Evolutionary conservation across 768 basidiomycete genomes (phyloP).

Genomic region (Hypholoma sublateritium): DNA sequence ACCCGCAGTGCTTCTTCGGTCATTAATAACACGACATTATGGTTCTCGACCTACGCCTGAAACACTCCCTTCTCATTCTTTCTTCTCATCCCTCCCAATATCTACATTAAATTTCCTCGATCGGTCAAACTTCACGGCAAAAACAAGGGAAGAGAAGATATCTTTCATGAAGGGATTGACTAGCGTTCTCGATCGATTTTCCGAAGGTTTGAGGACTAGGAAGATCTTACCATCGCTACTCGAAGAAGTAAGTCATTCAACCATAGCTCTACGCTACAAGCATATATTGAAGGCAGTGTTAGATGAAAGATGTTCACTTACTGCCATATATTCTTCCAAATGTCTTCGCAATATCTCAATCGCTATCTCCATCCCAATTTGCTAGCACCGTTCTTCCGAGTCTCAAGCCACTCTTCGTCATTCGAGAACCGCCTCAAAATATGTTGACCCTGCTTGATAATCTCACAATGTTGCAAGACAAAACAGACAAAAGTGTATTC

Average conservation of each 20-base stretch:
- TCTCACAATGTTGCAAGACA: slow-evolving; percentile 80
- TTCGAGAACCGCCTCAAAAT: slow-evolving; percentile 96
- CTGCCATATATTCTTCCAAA: slow-evolving; percentile 96
- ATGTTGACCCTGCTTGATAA: slow-evolving; percentile 95
- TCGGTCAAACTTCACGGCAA: slow-evolving; percentile 91
- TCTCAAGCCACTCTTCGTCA: slow-evolving; percentile 83
- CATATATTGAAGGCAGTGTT: neutral
- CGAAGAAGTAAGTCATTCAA: slow-evolving; percentile 68
- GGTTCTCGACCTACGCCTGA: slow-evolving; percentile 73
- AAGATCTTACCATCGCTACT: slow-evolving; percentile 91
- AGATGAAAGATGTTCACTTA: slow-evolving; percentile 94
- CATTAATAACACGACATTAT: slow-evolving; percentile 80
- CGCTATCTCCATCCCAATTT: slow-evolving; percentile 80
- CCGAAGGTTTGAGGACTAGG: slow-evolving; percentile 79
- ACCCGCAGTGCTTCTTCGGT: slow-evolving; percentile 70
- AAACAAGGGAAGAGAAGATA: slow-evolving; percentile 93
- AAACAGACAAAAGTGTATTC: slow-evolving; percentile 85
- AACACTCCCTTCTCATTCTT: slow-evolving; percentile 79
- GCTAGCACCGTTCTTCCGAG: slow-evolving; percentile 78
- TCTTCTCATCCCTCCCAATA: slow-evolving; percentile 95
- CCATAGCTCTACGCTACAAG: neutral
- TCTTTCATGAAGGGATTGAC: slow-evolving; percentile 92
- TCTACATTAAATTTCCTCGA: slow-evolving; percentile 96
- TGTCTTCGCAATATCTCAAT: slow-evolving; percentile 84
- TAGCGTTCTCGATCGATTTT: slow-evolving; percentile 79